These are phyloP conservation scores for Backusella tarrabulga DNA, from an alignment of 192 early-diverging fungal species.

Conservation along the genomic window DNA sequence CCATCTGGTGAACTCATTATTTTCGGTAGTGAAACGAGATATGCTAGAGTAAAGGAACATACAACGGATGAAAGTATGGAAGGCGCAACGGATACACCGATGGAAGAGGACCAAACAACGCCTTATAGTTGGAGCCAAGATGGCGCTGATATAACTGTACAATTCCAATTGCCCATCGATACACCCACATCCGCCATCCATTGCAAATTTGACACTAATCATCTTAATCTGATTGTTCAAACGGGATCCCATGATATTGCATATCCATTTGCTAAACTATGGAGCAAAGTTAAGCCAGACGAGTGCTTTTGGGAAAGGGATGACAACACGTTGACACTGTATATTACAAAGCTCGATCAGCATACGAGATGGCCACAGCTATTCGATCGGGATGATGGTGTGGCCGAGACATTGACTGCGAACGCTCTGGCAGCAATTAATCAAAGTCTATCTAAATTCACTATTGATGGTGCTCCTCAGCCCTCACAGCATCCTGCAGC, in stretches of 20 bases:
- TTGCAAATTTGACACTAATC: slow-evolving; percentile 53
- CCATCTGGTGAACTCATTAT: slow-evolving; percentile 39
- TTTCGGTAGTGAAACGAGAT: slow-evolving; percentile 38
- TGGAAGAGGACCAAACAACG: slow-evolving; percentile 8
- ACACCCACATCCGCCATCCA: slow-evolving; percentile 53
- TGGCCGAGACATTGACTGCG: slow-evolving; percentile 60
- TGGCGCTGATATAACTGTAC: slow-evolving; percentile 60
- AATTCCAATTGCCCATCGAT: slow-evolving; percentile 52
- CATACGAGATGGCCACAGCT: slow-evolving; percentile 66
- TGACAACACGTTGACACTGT: slow-evolving; percentile 51
- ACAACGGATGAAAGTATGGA: background rate
- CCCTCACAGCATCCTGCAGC: slow-evolving; percentile 30
- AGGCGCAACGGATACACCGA: background rate
- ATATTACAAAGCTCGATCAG: slow-evolving; percentile 58
- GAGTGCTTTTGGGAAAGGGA: slow-evolving; percentile 72
- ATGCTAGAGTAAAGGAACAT: slow-evolving; percentile 17
- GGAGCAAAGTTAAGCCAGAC: slow-evolving; percentile 51
- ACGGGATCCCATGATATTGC: background rate
- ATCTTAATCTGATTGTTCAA: slow-evolving; percentile 48
- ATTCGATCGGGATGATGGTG: slow-evolving; percentile 57
- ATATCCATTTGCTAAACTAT: slow-evolving; percentile 30
- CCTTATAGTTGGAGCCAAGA: slow-evolving; percentile 74
- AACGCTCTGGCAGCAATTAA: slow-evolving; percentile 59
- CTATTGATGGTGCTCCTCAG: slow-evolving; percentile 39
- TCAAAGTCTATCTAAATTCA: slow-evolving; percentile 60